Evolutionary conservation across 2,329 filamentous ascomycete genomes (phyloP).

Genomic region (Ascochyta koolunga): DNA sequence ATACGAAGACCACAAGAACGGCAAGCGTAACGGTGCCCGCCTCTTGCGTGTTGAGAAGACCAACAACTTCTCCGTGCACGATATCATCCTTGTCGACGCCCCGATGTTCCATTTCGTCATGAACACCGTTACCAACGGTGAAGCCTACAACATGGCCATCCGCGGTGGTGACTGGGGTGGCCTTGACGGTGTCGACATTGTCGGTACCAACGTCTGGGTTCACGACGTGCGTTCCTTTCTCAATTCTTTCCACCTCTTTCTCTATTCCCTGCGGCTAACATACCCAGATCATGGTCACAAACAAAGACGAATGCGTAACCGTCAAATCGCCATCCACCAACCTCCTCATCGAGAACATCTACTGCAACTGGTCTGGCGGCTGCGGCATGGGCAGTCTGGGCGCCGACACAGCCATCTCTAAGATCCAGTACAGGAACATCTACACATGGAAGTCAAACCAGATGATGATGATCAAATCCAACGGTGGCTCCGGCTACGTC

Average conservation of each 20-base stretch:
- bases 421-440: slow-evolving; percentile 62
- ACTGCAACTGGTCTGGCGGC: slow-evolving; percentile 67
- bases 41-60: slow-evolving; percentile 55
- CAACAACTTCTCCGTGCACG: slow-evolving; percentile 57
- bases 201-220: slow-evolving; percentile 61
- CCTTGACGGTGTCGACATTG: slow-evolving; percentile 64
- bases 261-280: not conserved
- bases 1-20: slow-evolving; percentile 56
- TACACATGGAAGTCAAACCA: slow-evolving; percentile 67
- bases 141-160: slow-evolving; percentile 63
- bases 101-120: slow-evolving; percentile 59
- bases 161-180: slow-evolving; percentile 59
- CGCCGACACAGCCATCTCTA: slow-evolving; percentile 56
- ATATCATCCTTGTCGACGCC: slow-evolving; percentile 57
- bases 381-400: slow-evolving; percentile 64
- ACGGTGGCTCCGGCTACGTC: slow-evolving; percentile 62
- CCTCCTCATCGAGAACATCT: slow-evolving; percentile 64
- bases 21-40: slow-evolving; percentile 51
- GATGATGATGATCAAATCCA: slow-evolving; percentile 68
- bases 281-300: slow-evolving; percentile 60
- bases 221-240: slow-evolving; percentile 53
- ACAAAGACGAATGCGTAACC: slow-evolving; percentile 67
- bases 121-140: slow-evolving; percentile 59
- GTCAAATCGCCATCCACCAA: slow-evolving; percentile 58
- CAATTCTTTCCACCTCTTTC: not conserved